phyloP scores from a whole-genome alignment of 2,329 filamentous ascomycete genomes.

The Dichotomopilus funicola region DNA sequence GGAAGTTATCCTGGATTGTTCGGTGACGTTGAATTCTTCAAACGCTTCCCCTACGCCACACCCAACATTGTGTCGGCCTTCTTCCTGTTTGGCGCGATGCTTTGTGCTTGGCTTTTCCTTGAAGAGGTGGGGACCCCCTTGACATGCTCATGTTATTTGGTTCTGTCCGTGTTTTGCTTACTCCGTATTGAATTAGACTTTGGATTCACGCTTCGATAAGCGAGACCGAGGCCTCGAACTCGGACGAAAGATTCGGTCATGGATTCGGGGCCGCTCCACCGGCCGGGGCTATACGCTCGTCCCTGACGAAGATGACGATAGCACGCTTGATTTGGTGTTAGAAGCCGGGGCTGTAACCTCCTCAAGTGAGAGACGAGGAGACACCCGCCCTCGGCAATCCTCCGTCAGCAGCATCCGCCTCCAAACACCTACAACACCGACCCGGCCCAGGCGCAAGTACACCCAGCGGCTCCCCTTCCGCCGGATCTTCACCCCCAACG shows the following conservation, averaged over 20 bases:
- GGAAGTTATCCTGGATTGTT: conserved; percentile 39
- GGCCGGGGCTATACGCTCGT: conserved; percentile 31
- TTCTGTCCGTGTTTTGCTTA: too few species aligned
- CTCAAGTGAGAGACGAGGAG: too few species aligned
- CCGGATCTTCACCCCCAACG: conserved; percentile 50
- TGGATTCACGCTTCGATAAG: conserved; percentile 37
- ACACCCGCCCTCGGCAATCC: neutral
- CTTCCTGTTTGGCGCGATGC: conserved; percentile 39
- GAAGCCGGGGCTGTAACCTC: conserved; percentile 6
- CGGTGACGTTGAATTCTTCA: conserved; percentile 40
- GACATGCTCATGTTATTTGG: too few species aligned
- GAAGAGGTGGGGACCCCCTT: conserved; percentile 37
- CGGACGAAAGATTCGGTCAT: conserved; percentile 31
- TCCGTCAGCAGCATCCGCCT: neutral
- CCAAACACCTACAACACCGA: neutral
- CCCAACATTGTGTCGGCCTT: conserved; percentile 48
- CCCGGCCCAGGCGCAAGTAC: conserved; percentile 29
- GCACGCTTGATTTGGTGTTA: conserved; percentile 28
- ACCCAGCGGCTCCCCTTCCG: conserved; percentile 45
- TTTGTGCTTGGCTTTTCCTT: conserved; percentile 43
- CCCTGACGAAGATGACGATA: conserved; percentile 26
- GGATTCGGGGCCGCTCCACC: conserved; percentile 15
- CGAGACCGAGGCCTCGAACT: conserved; percentile 39
- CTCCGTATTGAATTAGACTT: conserved; percentile 31
- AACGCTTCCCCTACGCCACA: conserved; percentile 45